Conservation (phyloP, 2,329 filamentous ascomycete genomes). For the Lasiodiplodia gonubiensis region DNA sequence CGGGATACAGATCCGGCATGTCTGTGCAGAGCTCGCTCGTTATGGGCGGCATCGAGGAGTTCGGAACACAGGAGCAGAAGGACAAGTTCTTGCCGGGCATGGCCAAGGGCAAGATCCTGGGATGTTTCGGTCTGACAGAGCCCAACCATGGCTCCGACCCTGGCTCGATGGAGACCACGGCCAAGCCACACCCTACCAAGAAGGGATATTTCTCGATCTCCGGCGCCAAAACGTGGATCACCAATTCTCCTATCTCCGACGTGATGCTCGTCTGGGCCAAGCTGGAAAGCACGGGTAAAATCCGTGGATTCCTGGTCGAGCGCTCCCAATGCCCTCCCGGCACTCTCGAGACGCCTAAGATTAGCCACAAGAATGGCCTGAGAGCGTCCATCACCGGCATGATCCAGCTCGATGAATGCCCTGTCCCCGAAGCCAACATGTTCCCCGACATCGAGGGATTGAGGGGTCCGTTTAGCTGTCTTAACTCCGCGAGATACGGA, state of each 20-base stretch:
- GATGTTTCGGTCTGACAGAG: constrained; percentile 89
- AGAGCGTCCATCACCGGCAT: constrained; percentile 94
- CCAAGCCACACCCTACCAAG: constrained; percentile 83
- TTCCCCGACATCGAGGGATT: constrained; percentile 89
- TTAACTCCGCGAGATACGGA: constrained; percentile 91
- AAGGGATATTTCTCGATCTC: constrained; percentile 80
- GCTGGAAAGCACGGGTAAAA: constrained; percentile 88
- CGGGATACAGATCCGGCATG: constrained; percentile 90
- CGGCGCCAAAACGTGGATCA: constrained; percentile 93
- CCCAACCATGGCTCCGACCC: constrained; percentile 93
- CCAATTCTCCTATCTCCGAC: constrained; percentile 88
- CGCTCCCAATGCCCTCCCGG: constrained; percentile 82
- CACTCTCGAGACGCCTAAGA: constrained; percentile 85
- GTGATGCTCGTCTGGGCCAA: constrained; percentile 92
- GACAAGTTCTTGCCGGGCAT: constrained; percentile 80
- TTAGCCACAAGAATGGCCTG: constrained; percentile 95
- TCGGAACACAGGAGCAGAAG: constrained; percentile 85
- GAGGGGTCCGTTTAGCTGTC: constrained; percentile 85
- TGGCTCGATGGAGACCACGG: constrained; percentile 85
- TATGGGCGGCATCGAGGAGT: constrained; percentile 91
- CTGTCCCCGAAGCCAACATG: constrained; percentile 90
- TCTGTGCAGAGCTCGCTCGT: constrained; percentile 91
- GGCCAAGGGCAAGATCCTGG: constrained; percentile 81
- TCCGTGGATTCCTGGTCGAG: constrained; percentile 90
- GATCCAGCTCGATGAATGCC: constrained; percentile 93